Base-by-base conservation (phyloP, 306 rosid genomes). In the Canavalia gladiata region DNA sequence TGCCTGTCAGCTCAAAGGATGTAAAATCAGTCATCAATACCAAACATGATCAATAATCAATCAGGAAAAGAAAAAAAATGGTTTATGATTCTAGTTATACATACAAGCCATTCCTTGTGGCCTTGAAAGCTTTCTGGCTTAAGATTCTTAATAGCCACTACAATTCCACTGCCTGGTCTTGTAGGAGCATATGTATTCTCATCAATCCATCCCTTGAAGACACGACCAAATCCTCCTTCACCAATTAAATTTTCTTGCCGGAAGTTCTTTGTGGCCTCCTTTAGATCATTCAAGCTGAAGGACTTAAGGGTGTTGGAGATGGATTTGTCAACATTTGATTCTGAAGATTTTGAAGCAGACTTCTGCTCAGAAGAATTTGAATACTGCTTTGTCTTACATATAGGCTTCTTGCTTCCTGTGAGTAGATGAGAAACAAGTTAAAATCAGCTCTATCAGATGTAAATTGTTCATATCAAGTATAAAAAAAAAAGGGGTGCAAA, bases 21-120 rank as follows among this genome's bases (percentile, higher is more conserved):
- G 62, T 8, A 39, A 58, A 57, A 30, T 28, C 66, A 72, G 75
- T 8, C 58, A 69, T 79, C 62, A 88, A 31, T 50, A 62, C 54
- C 66, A 41, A 73, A 41, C 47, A 72, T 76, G 18, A 66, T 58
- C 39, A 68, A 43, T 3, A 72, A 79, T 8, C n/a, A 68, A 4
- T 62, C 34, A 62, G 4, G 18, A 10, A 35, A 5, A 58, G 25
- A 49, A 29, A 1, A 8, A 13, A 33, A 29, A 18, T 50, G 60
- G 54, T 57, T 41, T 65, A 78, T 30, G 78, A 67, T 50, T 73
- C 49, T 58, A 66, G 8, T 76, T 88, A 50, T 64, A 92, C 98
- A 37, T 90, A 95, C 97, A 70, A 95, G 99, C 97, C 99, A 95
- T 85, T 95, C 99, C 78, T 89, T 93, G 94, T 95, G 95, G 43